A percentile compares a stretch with the other conserved stretches of the same genome.
These are phyloP conservation scores for Sclerotinia spermophila DNA, from an alignment of 2,329 filamentous ascomycete genomes.

Conservation along the genomic window DNA sequence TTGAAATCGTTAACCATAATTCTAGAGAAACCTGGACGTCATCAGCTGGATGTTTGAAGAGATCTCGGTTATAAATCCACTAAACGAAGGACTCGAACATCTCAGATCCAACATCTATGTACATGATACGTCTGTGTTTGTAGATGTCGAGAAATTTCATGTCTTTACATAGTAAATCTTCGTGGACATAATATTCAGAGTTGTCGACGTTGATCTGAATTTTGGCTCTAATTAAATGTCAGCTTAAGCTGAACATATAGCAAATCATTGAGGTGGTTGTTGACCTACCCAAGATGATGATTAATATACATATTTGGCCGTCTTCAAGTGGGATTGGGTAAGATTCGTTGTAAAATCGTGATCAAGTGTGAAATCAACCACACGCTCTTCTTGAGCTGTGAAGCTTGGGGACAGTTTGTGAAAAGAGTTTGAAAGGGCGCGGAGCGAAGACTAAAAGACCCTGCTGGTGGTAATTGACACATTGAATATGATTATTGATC, in stretches of 20 bases:
- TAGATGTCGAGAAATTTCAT: neutral
- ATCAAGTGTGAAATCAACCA: neutral
- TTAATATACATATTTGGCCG: neutral
- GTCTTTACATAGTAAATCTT: neutral
- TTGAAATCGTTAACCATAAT: neutral
- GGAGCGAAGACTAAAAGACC: neutral
- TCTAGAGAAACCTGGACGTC: neutral
- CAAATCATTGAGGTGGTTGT: neutral
- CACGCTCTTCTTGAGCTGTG: neutral
- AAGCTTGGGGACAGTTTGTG: neutral
- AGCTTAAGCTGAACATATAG: neutral
- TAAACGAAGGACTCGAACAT: neutral
- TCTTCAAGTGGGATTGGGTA: neutral
- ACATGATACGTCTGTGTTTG: fast-evolving
- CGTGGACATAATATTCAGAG: neutral
- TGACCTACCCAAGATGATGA: neutral
- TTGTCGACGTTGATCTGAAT: neutral
- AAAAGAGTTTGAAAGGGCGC: neutral
- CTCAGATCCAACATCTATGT: neutral
- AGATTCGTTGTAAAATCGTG: neutral
- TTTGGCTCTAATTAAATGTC: neutral
- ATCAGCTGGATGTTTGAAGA: neutral
- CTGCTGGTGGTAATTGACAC: neutral
- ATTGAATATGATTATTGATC: neutral
- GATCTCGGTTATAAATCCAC: neutral